phyloP scores from a whole-genome alignment of 805 yeast genomes.

The Teunomyces pallodes region DNA sequence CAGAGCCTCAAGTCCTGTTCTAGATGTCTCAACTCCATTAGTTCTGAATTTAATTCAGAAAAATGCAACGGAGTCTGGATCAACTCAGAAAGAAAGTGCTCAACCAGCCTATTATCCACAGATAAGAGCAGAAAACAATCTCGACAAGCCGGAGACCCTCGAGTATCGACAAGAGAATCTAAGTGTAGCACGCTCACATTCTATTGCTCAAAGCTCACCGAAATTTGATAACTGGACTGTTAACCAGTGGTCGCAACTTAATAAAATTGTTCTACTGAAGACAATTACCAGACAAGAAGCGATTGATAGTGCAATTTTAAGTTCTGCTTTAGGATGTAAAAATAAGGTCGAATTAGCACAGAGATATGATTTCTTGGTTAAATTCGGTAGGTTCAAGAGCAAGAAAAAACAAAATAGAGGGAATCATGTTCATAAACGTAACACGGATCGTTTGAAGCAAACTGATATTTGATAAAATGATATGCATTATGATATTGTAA shows the following conservation, averaged over 20 bases:
- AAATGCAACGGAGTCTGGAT: not conserved
- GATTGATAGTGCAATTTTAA: constrained; percentile 25
- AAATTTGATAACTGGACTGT: constrained; percentile 22
- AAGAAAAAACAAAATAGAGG: not conserved
- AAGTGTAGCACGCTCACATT: not conserved
- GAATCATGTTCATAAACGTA: not conserved
- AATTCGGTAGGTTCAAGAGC: constrained; percentile 3
- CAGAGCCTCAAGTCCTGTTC: constrained; percentile 8
- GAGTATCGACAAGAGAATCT: not conserved
- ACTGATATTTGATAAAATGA: not conserved
- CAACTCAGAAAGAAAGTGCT: not conserved
- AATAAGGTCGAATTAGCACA: constrained; percentile 29
- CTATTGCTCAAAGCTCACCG: not conserved
- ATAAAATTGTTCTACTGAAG: constrained; percentile 25
- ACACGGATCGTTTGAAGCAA: not conserved
- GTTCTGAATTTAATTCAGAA: not conserved
- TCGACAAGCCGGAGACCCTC: not conserved
- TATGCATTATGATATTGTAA: not conserved
- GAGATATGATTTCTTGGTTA: constrained; percentile 26
- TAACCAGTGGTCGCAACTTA: constrained; percentile 32
- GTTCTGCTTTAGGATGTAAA: constrained; percentile 24
- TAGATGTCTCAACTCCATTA: constrained; percentile 10
- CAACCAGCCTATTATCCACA: not conserved
- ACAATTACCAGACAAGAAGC: constrained; percentile 25
- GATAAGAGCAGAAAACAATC: not conserved